Percentiles rank a stretch among this genome's conserved stretches.
phyloP scores from a whole-genome alignment of 192 early-diverging fungal species.

The Coemansia sp. region DNA sequence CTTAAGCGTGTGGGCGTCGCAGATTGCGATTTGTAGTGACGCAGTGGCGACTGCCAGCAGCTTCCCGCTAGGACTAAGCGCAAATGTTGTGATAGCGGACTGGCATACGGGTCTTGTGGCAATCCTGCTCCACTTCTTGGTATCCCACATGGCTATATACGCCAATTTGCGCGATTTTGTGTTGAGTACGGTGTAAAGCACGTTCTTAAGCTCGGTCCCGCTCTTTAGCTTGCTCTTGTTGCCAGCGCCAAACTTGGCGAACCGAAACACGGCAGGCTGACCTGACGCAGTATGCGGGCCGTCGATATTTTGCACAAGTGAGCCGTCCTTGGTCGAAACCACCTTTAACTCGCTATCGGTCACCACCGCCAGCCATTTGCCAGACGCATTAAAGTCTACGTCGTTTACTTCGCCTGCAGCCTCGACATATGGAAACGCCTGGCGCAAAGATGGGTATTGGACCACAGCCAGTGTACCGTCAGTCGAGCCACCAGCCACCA shows the following conservation, averaged over 20 bases:
- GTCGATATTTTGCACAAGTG: conserved; percentile 40
- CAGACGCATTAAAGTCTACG: conserved; percentile 34
- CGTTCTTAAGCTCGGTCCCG: conserved; percentile 14
- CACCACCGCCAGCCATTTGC: conserved; percentile 41
- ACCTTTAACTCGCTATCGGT: conserved; percentile 46
- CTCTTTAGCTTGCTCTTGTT: conserved; percentile 10
- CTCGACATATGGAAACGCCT: conserved; percentile 43
- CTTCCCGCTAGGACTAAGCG: conserved; percentile 66
- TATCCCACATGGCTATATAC: conserved; percentile 49
- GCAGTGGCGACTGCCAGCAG: conserved; percentile 75
- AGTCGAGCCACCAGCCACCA: conserved; percentile 48
- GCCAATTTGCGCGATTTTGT: conserved; percentile 43
- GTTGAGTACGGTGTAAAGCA: conserved; percentile 56
- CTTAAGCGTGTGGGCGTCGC: conserved; percentile 63
- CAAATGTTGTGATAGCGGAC: conserved; percentile 48
- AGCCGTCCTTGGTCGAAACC: conserved; percentile 22
- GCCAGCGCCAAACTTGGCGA: conserved; percentile 35
- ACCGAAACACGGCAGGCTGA: conserved; percentile 38
- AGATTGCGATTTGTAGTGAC: conserved; percentile 72
- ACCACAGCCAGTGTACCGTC: conserved; percentile 52
- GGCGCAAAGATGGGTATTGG: conserved; percentile 38
- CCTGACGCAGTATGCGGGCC: conserved; percentile 41
- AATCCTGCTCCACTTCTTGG: conserved; percentile 29
- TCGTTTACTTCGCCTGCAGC: conserved; percentile 50
- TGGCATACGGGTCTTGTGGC: conserved; percentile 28